Conservation (phyloP, 257 asterid genomes). For the Nicotiana knightiana region DNA sequence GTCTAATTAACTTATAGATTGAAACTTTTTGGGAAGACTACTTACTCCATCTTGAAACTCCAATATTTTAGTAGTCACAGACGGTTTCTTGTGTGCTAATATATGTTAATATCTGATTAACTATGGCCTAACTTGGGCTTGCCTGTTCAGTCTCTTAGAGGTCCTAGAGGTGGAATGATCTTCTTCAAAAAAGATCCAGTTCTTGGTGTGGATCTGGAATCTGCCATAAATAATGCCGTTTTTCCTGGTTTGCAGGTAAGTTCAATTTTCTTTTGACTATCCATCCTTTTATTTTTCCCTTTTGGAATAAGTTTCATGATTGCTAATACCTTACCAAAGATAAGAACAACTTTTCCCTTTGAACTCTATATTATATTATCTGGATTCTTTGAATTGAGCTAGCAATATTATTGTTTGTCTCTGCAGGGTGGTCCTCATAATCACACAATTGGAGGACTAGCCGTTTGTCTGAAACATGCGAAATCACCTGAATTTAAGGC, state of each 20-base stretch:
- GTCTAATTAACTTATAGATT: background rate
- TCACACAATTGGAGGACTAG: constrained; percentile 91
- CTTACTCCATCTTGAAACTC: background rate
- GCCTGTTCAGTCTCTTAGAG: constrained; percentile 73
- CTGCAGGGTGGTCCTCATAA: constrained; percentile 92
- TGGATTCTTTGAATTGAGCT: background rate
- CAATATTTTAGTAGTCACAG: background rate
- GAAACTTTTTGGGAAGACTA: background rate
- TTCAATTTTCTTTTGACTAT: background rate
- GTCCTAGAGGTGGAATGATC: constrained; percentile 98
- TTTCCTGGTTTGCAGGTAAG: constrained; percentile 91
- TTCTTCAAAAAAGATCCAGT: constrained; percentile 86
- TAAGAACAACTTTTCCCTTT: background rate
- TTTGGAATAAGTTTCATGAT: background rate
- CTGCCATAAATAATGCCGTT: constrained; percentile 86
- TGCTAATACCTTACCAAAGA: background rate
- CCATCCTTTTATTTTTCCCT: background rate
- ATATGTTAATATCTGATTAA: background rate
- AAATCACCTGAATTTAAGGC: constrained; percentile 68
- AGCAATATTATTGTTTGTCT: background rate
- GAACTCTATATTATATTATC: background rate
- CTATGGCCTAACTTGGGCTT: background rate
- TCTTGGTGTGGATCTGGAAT: constrained; percentile 69
- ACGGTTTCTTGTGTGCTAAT: background rate
- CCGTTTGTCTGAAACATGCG: constrained; percentile 77